These are phyloP conservation scores for Crucibulum laeve DNA, from an alignment of 768 basidiomycete genomes.

Conservation along the genomic window DNA sequence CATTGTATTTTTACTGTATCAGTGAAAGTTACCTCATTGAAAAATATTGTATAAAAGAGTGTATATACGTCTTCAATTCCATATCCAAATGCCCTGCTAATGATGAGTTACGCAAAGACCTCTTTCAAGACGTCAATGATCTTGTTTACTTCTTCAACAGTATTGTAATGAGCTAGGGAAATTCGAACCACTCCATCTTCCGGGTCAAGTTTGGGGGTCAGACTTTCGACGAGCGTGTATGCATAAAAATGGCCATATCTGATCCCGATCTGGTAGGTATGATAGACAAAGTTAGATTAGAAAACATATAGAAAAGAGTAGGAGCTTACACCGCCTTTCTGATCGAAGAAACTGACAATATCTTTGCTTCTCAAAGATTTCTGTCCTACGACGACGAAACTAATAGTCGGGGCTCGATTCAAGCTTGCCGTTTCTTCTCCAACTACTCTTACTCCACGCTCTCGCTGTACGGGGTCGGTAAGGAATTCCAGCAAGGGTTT, in stretches of 20 bases:
- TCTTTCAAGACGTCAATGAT: slow-evolving; percentile 56
- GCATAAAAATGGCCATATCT: slow-evolving; percentile 80
- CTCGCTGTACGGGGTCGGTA: slow-evolving; percentile 39
- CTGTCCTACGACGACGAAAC: slow-evolving; percentile 64
- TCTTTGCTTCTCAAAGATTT: slow-evolving; percentile 54
- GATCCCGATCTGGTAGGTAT: slow-evolving; percentile 58
- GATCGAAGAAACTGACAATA: slow-evolving; percentile 62
- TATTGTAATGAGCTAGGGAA: slow-evolving; percentile 79
- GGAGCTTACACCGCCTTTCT: slow-evolving; percentile 50
- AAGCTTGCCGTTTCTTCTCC: slow-evolving; percentile 46
- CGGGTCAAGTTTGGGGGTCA: slow-evolving; percentile 52
- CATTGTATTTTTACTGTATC: neutral
- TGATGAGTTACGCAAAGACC: slow-evolving; percentile 29
- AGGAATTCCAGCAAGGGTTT: slow-evolving; percentile 51
- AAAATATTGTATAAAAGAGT: neutral
- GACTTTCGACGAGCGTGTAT: slow-evolving; percentile 50
- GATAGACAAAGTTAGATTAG: neutral
- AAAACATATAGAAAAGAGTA: slow-evolving; percentile 7
- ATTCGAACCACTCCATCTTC: slow-evolving; percentile 71
- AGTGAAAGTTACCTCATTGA: neutral
- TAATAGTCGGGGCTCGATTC: slow-evolving; percentile 61
- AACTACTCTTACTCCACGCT: slow-evolving; percentile 62
- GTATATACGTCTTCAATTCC: neutral
- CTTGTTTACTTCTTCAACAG: slow-evolving; percentile 59
- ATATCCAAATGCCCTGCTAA: neutral